Percentiles rank a stretch among this genome's conserved stretches.
phyloP scores from a whole-genome alignment of 139 green algal species.

The Eudorina sp. region DNA sequence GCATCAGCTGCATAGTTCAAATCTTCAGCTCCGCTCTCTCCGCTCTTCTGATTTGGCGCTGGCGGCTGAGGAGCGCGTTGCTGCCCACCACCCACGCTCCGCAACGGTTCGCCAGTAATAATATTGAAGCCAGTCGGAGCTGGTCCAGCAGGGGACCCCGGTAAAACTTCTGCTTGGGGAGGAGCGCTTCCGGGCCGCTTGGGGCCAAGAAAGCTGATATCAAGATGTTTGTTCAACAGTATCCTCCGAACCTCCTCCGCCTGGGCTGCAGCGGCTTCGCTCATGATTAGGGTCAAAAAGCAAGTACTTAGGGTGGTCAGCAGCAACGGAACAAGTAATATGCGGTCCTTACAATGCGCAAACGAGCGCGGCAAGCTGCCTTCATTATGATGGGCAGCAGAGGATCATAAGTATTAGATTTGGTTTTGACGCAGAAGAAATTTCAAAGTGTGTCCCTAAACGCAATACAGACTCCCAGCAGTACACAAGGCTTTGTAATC shows the following conservation, averaged over 20 bases:
- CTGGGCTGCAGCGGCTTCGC: background rate
- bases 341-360: background rate
- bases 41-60: background rate
- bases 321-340: no score
- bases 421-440: no score
- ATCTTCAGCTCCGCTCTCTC: background rate
- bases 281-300: background rate
- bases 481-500: no score
- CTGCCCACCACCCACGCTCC: background rate
- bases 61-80: background rate
- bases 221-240: conserved; percentile 14
- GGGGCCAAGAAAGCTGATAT: background rate
- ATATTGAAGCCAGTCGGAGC: background rate
- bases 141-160: conserved; percentile 1
- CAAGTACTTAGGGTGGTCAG: background rate
- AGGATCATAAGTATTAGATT: no score
- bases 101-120: conserved; percentile 26
- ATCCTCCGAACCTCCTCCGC: conserved; percentile 39
- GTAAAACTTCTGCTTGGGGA: conserved; percentile 41
- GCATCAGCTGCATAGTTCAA: background rate
- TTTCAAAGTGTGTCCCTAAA: no score
- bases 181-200: conserved; percentile 17
- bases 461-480: no score
- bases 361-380: no score
- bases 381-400: no score